Conservation (phyloP, 1,284 basidiomycete genomes). For the Heimioporus punctisporus region DNA sequence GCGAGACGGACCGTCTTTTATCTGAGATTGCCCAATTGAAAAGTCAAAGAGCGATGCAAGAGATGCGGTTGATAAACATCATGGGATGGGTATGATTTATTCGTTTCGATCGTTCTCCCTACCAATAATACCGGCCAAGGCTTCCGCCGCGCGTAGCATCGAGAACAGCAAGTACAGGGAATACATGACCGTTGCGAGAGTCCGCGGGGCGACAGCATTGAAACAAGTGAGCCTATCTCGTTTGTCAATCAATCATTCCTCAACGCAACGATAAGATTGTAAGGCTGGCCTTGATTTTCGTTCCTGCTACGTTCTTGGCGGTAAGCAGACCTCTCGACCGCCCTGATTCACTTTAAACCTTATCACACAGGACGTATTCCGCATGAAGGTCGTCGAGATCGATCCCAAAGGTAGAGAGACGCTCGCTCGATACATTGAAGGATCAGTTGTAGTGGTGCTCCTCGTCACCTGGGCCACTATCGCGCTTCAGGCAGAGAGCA, state of each 20-base stretch:
- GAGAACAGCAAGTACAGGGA: conserved; percentile 50
- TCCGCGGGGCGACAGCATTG: conserved; percentile 52
- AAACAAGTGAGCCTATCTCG: conserved; percentile 44
- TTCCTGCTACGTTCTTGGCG: conserved; percentile 54
- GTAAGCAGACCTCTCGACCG: conserved; percentile 34
- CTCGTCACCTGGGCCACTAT: conserved; percentile 46
- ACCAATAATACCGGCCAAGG: conserved; percentile 30
- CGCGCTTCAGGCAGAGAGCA: conserved; percentile 29
- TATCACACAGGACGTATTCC: conserved; percentile 38
- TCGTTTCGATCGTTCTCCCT: not conserved
- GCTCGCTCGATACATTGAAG: conserved; percentile 41
- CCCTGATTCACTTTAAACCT: not conserved
- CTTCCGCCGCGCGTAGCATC: conserved; percentile 52
- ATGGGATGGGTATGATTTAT: conserved; percentile 48
- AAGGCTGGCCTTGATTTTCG: conserved; percentile 59
- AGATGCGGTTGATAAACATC: conserved; percentile 50
- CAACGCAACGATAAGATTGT: no score
- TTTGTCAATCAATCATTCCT: no score
- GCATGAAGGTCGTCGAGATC: conserved; percentile 51
- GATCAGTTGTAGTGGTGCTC: conserved; percentile 44
- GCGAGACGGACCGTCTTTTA: conserved; percentile 45
- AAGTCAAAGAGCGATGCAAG: conserved; percentile 44
- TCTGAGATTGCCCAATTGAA: conserved; percentile 50
- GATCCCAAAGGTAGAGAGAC: conserved; percentile 30
- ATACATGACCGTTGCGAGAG: conserved; percentile 46